A percentile compares a stretch with the other conserved stretches of the same genome.
These are phyloP conservation scores for Myriosclerotinia scirpicola DNA, from an alignment of 2,329 filamentous ascomycete species.

Conservation along the genomic window DNA sequence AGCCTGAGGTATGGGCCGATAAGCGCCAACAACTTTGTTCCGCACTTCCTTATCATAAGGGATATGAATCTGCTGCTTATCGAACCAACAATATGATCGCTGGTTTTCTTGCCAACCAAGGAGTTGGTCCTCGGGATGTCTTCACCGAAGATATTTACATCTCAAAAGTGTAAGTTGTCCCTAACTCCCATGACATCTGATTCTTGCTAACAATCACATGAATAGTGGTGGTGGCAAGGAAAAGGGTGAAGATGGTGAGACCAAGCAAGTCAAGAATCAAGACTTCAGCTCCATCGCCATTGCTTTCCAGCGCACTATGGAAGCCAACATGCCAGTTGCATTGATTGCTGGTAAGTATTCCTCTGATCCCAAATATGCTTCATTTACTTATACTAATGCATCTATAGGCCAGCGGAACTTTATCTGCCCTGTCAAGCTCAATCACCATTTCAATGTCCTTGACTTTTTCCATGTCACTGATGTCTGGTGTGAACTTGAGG, in stretches of 20 bases:
- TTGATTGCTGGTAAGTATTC: slow-evolving; percentile 52
- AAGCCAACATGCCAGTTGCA: slow-evolving; percentile 51
- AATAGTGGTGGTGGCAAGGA: slow-evolving; percentile 54
- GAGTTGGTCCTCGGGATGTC: slow-evolving; percentile 54
- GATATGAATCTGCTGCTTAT: slow-evolving; percentile 61
- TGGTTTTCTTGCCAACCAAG: slow-evolving; percentile 60
- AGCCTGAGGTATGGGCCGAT: slow-evolving; percentile 58
- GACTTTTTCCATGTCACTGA: slow-evolving; percentile 68
- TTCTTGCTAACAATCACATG: slow-evolving; percentile 29
- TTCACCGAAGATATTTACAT: slow-evolving; percentile 63
- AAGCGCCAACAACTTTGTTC: slow-evolving; percentile 62
- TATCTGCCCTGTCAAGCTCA: slow-evolving; percentile 50
- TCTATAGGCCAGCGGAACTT: slow-evolving; percentile 51
- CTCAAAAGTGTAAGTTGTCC: slow-evolving; percentile 54
- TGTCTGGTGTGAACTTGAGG: slow-evolving; percentile 63
- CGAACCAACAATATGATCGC: slow-evolving; percentile 49
- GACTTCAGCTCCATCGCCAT: slow-evolving; percentile 35
- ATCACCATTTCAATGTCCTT: slow-evolving; percentile 63
- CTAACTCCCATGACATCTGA: neutral
- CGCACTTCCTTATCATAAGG: slow-evolving; percentile 60
- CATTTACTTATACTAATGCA: slow-evolving; percentile 29
- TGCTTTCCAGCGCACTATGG: slow-evolving; percentile 45
- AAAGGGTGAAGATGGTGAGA: slow-evolving; percentile 48
- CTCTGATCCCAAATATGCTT: neutral
- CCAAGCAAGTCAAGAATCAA: slow-evolving; percentile 47